Evolutionary conservation across 257 asterid genomes (phyloP).

Genomic region (Petunia axillaris): DNA sequence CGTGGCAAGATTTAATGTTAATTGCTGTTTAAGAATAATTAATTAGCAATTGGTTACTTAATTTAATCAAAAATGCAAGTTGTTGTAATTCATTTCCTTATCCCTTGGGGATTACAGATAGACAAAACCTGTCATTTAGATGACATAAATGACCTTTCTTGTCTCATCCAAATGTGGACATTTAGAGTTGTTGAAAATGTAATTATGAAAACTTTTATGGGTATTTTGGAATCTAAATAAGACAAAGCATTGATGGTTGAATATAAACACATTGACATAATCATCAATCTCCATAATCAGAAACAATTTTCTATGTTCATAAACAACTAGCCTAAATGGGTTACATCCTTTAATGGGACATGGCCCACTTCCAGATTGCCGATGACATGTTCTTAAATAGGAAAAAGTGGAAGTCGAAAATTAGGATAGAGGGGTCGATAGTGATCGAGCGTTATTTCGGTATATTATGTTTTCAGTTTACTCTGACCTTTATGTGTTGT

Average conservation of each 20-base stretch:
- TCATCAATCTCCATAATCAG: not conserved
- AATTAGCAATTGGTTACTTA: not conserved
- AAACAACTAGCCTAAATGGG: not conserved
- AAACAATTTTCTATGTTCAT: conserved; percentile 1
- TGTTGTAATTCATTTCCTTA: not conserved
- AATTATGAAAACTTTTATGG: not conserved
- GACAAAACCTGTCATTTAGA: conserved; percentile 5
- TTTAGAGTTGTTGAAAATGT: not conserved
- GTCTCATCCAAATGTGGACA: not conserved
- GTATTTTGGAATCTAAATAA: not conserved
- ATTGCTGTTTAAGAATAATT: not conserved
- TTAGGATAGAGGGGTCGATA: too few species aligned
- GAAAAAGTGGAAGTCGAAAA: too few species aligned
- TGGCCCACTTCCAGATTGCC: too few species aligned
- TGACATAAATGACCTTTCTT: not conserved
- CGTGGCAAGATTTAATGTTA: conserved; percentile 18
- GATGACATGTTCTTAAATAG: too few species aligned
- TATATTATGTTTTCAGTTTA: too few species aligned
- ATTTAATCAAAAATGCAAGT: not conserved
- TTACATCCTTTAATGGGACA: not conserved
- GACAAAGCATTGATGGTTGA: conserved; percentile 15
- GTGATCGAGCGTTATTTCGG: too few species aligned
- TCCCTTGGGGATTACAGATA: conserved; percentile 8
- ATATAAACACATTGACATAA: not conserved
- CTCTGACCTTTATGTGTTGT: too few species aligned